A percentile compares a stretch with the other conserved stretches of the same genome.
Evolutionary conservation across 768 basidiomycete genomes (phyloP).

Genomic region (Lentinula boryana): DNA sequence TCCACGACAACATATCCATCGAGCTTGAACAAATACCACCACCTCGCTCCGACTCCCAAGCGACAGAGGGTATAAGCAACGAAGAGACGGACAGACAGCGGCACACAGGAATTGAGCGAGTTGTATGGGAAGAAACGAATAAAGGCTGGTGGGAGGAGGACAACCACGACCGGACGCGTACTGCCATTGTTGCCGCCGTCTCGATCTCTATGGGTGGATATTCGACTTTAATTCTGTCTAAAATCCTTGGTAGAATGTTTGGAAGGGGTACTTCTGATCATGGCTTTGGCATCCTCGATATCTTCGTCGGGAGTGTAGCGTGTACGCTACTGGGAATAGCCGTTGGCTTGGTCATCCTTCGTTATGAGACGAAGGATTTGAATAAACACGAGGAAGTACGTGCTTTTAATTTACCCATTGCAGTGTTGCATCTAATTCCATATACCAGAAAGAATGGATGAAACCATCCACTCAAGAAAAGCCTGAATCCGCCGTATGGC

Average conservation of each 20-base stretch:
- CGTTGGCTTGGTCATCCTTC: neutral
- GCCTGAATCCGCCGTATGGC: slow-evolving; percentile 46
- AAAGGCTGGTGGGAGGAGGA: slow-evolving; percentile 29
- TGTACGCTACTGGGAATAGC: neutral
- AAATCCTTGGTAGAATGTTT: neutral
- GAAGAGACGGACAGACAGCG: neutral
- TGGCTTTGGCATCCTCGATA: neutral
- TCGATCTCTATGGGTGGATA: slow-evolving; percentile 6
- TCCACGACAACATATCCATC: slow-evolving; percentile 10
- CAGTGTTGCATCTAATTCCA: slow-evolving; percentile 2
- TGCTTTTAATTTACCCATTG: too few relatives aligned
- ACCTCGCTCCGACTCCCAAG: neutral
- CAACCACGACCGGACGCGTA: slow-evolving; percentile 16
- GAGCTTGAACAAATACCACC: slow-evolving; percentile 7
- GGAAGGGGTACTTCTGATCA: neutral
- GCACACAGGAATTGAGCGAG: slow-evolving; percentile 21
- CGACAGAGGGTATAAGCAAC: neutral
- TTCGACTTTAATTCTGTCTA: slow-evolving; percentile 4
- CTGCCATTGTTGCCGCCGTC: slow-evolving; percentile 4
- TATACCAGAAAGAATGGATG: neutral
- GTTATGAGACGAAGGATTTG: neutral
- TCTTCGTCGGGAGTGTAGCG: neutral
- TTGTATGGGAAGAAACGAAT: slow-evolving; percentile 22
- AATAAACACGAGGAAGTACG: neutral
- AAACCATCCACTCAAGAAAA: slow-evolving; percentile 7